Evolutionary conservation across 1,139 yeast genomes (phyloP).

Genomic region (Geotrichum klebahnii): DNA sequence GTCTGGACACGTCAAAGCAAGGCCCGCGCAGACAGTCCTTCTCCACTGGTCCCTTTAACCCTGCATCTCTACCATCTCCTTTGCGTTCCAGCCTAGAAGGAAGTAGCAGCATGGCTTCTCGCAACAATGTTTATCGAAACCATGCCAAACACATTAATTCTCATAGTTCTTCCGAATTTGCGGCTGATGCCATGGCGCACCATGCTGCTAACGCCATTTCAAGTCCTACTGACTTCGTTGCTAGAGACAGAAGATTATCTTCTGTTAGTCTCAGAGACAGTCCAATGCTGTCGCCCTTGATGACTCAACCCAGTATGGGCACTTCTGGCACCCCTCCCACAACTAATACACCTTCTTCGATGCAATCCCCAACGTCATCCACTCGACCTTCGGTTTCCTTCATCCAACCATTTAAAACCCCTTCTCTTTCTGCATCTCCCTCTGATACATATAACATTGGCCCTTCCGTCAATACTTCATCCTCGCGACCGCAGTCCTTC

Average conservation of each 20-base stretch:
- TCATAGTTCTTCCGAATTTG: conserved; percentile 6
- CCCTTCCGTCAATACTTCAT: conserved; percentile 10
- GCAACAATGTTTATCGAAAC: conserved; percentile 15
- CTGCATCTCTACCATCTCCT: conserved; percentile 10
- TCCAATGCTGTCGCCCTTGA: conserved; percentile 5
- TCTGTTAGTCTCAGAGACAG: conserved; percentile 14
- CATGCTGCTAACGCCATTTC: conserved; percentile 6
- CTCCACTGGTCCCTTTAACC: conserved; percentile 9
- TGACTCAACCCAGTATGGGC: neutral
- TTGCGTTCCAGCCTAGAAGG: conserved; percentile 17
- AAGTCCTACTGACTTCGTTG: conserved; percentile 16
- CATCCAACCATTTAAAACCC: conserved; percentile 40
- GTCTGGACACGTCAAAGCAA: conserved; percentile 41
- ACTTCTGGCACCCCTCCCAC: conserved; percentile 4
- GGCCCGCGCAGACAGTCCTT: conserved; percentile 8
- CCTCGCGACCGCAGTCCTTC: conserved; percentile 30
- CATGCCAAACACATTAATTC: conserved; percentile 6
- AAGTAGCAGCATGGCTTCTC: conserved; percentile 16
- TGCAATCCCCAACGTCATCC: conserved; percentile 15
- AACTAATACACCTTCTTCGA: conserved; percentile 4
- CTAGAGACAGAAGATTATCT: conserved; percentile 18
- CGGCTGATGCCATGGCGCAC: conserved; percentile 1
- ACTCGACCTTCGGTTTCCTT: conserved; percentile 30
- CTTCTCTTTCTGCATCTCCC: conserved; percentile 40
- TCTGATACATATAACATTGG: conserved; percentile 19